Evolutionary conservation across 2,329 filamentous ascomycete species (phyloP).

Genomic region (Fusarium succisae): DNA sequence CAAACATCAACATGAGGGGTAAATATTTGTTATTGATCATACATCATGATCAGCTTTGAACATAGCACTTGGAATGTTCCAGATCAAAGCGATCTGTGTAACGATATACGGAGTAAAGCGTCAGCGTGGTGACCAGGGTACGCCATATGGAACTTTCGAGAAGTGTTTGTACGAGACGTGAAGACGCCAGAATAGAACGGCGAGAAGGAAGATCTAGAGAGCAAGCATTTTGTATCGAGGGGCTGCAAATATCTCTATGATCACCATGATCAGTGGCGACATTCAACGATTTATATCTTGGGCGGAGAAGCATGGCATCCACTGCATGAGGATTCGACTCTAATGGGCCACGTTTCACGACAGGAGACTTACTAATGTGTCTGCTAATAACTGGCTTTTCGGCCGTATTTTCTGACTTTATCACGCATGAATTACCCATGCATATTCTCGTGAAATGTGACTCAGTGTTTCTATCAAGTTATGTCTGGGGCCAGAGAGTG

Average conservation of each 20-base stretch:
- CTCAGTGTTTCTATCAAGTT: too few relatives aligned
- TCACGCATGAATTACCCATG: too few relatives aligned
- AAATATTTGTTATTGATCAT: rapidly evolving
- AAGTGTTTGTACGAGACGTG: background rate
- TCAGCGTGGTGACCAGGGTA: background rate
- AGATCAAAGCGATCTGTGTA: background rate
- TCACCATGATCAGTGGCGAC: rapidly evolving
- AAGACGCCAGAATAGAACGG: background rate
- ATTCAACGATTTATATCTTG: background rate
- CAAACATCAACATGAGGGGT: background rate
- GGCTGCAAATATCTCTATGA: rapidly evolving
- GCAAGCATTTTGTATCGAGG: background rate
- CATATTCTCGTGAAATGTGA: too few relatives aligned
- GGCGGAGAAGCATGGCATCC: background rate
- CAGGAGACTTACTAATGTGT: background rate
- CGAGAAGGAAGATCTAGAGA: rapidly evolving
- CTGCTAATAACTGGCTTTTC: rapidly evolving
- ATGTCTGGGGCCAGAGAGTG: rapidly evolving
- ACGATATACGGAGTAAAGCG: background rate
- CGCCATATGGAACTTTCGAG: background rate
- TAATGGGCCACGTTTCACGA: background rate
- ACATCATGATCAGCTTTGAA: background rate
- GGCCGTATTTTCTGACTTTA: rapidly evolving
- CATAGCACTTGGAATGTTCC: background rate
- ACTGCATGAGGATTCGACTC: too few relatives aligned